A percentile compares a stretch with the other conserved stretches of the same genome.
phyloP scores from a whole-genome alignment of 148 eudicot species.

The Vaccinium macrocarpon region DNA sequence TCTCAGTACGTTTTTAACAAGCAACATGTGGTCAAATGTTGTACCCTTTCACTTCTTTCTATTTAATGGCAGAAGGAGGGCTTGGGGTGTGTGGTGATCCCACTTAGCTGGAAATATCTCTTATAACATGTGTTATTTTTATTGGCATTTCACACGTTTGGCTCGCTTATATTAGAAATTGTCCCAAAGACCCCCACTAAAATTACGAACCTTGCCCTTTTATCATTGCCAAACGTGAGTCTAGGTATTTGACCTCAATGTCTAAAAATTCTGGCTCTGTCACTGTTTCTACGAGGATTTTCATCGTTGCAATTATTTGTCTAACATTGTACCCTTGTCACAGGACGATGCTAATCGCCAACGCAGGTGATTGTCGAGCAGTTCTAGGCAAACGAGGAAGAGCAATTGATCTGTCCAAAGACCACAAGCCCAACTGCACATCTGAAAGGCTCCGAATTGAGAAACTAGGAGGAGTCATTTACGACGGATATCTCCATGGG shows the following conservation, averaged over 20 bases:
- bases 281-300: neutral
- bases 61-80: neutral
- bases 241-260: neutral
- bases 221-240: neutral
- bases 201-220: neutral
- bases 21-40: neutral
- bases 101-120: neutral
- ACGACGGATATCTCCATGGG: constrained; percentile 60
- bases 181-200: neutral
- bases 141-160: neutral
- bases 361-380: constrained; percentile 62
- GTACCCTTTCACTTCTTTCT: neutral
- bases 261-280: neutral
- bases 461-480: constrained; percentile 52
- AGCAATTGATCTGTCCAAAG: constrained; percentile 59
- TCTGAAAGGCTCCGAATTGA: constrained; percentile 53
- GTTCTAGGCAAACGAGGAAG: constrained; percentile 60
- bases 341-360: constrained; percentile 55
- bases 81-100: neutral
- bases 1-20: neutral
- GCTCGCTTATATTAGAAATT: neutral
- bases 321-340: neutral
- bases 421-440: constrained; percentile 63
- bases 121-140: neutral
- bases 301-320: neutral